Evolutionary conservation across 1,284 basidiomycete species (phyloP).

Genomic region (Fomitopsis betulina): DNA sequence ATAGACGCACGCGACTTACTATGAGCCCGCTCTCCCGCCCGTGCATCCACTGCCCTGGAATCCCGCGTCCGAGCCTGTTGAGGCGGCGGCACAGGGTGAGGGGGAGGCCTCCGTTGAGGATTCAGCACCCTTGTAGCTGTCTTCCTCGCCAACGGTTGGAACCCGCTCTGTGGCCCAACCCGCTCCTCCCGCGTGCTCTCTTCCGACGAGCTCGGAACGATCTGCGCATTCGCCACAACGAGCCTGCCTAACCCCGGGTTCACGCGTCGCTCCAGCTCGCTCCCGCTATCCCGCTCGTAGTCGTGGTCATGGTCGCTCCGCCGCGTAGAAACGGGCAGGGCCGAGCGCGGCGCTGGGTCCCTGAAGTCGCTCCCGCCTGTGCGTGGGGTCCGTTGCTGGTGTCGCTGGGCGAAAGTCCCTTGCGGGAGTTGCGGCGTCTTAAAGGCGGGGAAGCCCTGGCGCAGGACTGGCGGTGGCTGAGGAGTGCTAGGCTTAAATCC

Average conservation of each 20-base stretch:
- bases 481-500: slow-evolving; percentile 16
- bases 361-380: not conserved
- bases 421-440: not conserved
- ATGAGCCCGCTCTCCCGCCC: no score
- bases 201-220: slow-evolving; percentile 41
- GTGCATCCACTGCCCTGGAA: no score
- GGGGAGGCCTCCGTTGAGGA: not conserved
- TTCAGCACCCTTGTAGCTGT: not conserved
- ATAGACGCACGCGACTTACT: not conserved
- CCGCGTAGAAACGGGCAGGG: slow-evolving; percentile 1
- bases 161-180: not conserved
- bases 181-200: slow-evolving; percentile 5
- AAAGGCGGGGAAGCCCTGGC: not conserved
- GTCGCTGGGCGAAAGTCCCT: not conserved
- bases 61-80: no score
- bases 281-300: slow-evolving; percentile 20
- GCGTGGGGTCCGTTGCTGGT: not conserved
- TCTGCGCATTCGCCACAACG: slow-evolving; percentile 49
- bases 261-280: slow-evolving; percentile 25
- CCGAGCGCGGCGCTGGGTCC: not conserved
- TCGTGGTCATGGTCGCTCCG: not conserved
- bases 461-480: not conserved
- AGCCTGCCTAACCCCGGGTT: slow-evolving; percentile 32
- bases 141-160: not conserved
- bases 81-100: no score